Base-by-base conservation (phyloP, 2,329 filamentous ascomycete genomes). In the Simplicillium sp. region DNA sequence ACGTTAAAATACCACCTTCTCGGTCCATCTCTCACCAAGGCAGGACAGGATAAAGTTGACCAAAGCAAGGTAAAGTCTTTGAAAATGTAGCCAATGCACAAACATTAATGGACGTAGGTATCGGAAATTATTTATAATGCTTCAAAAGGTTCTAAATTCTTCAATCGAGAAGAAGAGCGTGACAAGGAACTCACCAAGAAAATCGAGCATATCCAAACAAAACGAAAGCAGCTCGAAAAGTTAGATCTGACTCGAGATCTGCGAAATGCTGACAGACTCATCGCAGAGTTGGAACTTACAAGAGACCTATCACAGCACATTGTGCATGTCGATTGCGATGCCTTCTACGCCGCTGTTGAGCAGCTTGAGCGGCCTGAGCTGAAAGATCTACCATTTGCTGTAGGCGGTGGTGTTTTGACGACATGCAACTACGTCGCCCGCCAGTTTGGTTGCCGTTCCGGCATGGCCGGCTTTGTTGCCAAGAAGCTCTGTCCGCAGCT, bases 121-220 rank as follows among this genome's bases (percentile, higher is more conserved):
- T 94, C 89, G 3, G 89, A 97, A 52, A 82, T 97, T 50, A 98
- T 98, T 45, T 97, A 96, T 65, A 87, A 94, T 59, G 88, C 89
- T 11, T 96, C 88, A 13, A 96, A 94, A 58, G 92, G 92, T 37
- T 94, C 87, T 50, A 96, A 95, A 59, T 98, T 83, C 66, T 98
- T 97, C 72, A 86, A 83, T 50, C 87, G 89, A 44, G 92, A 98
- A 60, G 84, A 95, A 57, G 73, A 67, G 42, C 83, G 82, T 52
- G 90, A 97, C 66, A 82, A 83, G 53, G 72, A 77, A 35, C 74
- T 97, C 15, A 96, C 90, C 0, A 71, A 81, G 42, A 96, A 94
- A 60, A 96, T 97, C 51, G 77, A 82, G 40, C 74, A 77, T 34
- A 90, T 96, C 43, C 61, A 92, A 34, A 71, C 73, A 11, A 84